Percentiles rank a stretch among this genome's conserved stretches.
These are phyloP conservation scores for Hamamelis virginiana DNA, from an alignment of 164 flowering plant genomes.

Conservation along the genomic window DNA sequence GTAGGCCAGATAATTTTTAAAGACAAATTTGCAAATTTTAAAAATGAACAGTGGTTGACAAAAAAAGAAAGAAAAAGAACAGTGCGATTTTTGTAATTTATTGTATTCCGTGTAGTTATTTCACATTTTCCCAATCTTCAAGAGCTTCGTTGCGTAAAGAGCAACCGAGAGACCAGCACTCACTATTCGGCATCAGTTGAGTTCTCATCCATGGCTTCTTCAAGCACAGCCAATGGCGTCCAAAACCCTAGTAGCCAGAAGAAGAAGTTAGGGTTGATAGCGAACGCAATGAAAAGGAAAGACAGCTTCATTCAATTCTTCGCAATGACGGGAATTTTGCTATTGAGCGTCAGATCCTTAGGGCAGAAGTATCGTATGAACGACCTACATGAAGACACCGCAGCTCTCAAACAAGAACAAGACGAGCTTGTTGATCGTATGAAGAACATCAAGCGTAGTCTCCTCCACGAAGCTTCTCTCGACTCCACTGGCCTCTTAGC, in stretches of 20 bases:
- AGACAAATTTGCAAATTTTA: too few species aligned
- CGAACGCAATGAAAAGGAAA: slow-evolving; percentile 55
- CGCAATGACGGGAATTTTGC: slow-evolving; percentile 72
- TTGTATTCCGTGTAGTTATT: too few species aligned
- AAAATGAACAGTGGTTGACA: too few species aligned
- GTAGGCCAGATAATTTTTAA: too few species aligned
- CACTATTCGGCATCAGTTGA: background rate
- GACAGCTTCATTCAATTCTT: slow-evolving; percentile 73
- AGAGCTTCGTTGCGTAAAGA: too few species aligned
- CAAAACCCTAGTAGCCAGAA: slow-evolving; percentile 26
- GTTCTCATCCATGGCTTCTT: slow-evolving; percentile 28
- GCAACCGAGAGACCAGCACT: background rate
- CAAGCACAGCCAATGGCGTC: slow-evolving; percentile 24
- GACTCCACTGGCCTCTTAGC: slow-evolving; percentile 75
- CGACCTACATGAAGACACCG: slow-evolving; percentile 62
- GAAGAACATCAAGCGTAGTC: slow-evolving; percentile 56
- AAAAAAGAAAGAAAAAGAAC: too few species aligned
- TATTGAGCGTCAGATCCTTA: slow-evolving; percentile 69
- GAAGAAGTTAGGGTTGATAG: slow-evolving; percentile 41
- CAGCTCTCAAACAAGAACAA: slow-evolving; percentile 61
- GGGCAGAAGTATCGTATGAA: slow-evolving; percentile 82
- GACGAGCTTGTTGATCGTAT: slow-evolving; percentile 52
- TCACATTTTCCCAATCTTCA: too few species aligned
- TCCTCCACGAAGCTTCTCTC: slow-evolving; percentile 67
- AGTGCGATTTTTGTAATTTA: too few species aligned